phyloP scores from a whole-genome alignment of 164 flowering plant species.

The Paratinospora sagittata region DNA sequence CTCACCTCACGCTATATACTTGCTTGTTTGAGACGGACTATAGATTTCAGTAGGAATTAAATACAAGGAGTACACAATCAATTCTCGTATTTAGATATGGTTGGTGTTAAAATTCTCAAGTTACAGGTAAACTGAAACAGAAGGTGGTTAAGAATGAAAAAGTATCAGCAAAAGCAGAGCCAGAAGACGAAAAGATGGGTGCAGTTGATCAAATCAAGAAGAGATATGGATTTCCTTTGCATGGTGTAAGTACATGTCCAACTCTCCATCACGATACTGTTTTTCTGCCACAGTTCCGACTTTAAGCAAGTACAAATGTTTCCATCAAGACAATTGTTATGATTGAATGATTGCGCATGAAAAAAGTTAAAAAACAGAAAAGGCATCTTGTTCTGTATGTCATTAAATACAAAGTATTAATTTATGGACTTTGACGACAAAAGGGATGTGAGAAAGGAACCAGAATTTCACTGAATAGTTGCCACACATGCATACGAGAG shows the following conservation, averaged over 20 bases:
- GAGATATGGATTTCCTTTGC: constrained; percentile 64
- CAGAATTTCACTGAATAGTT: no score
- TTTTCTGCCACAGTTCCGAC: background rate
- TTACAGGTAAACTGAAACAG: constrained; percentile 63
- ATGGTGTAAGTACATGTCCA: constrained; percentile 42
- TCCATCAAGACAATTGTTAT: no score
- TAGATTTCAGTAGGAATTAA: no score
- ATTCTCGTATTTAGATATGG: background rate
- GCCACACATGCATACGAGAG: no score
- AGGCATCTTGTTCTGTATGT: no score
- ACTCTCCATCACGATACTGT: background rate
- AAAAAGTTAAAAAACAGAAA: no score
- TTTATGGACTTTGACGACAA: background rate
- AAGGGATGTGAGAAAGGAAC: background rate
- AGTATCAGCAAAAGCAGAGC: constrained; percentile 38
- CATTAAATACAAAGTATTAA: no score
- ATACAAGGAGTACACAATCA: no score
- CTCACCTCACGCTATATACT: no score
- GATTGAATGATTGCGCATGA: no score
- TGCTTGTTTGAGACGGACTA: no score
- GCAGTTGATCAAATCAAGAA: constrained; percentile 77
- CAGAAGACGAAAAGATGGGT: constrained; percentile 44
- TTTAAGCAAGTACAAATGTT: no score
- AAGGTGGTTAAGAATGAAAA: constrained; percentile 54
- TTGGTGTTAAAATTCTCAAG: background rate